phyloP scores from a whole-genome alignment of 192 early-diverging fungal genomes.

The Entomortierella beljakovae region DNA sequence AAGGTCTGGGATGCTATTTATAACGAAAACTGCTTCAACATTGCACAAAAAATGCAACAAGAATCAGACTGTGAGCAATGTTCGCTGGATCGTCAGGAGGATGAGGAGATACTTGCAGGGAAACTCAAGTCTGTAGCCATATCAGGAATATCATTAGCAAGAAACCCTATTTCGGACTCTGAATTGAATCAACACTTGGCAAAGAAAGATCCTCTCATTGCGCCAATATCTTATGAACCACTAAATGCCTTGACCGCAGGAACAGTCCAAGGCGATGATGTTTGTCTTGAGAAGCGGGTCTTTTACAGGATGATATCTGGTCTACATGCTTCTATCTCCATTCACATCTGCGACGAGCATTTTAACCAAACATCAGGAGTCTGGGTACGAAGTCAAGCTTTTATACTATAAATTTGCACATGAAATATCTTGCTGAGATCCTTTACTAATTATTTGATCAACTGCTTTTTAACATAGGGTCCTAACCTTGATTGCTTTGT shows the following conservation, averaged over 20 bases:
- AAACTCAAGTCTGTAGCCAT: slow-evolving; percentile 50
- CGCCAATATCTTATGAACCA: not conserved
- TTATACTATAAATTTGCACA: too few species aligned
- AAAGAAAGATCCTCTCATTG: not conserved
- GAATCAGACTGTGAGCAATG: slow-evolving; percentile 56
- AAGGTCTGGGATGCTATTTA: slow-evolving; percentile 96
- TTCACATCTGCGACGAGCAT: slow-evolving; percentile 95
- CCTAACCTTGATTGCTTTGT: slow-evolving; percentile 92
- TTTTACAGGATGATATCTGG: slow-evolving; percentile 81
- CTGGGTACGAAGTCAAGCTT: slow-evolving; percentile 77
- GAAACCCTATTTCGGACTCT: slow-evolving; percentile 8
- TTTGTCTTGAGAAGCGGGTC: slow-evolving; percentile 83
- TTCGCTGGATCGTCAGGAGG: slow-evolving; percentile 54
- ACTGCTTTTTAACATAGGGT: slow-evolving; percentile 55
- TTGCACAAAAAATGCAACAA: slow-evolving; percentile 67
- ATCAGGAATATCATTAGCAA: slow-evolving; percentile 9
- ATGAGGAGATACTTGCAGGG: slow-evolving; percentile 52
- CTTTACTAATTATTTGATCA: too few species aligned
- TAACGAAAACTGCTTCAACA: slow-evolving; percentile 94
- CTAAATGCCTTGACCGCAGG: slow-evolving; percentile 12
- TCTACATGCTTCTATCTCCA: slow-evolving; percentile 94
- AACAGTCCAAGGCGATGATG: slow-evolving; percentile 51
- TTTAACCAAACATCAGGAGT: slow-evolving; percentile 84
- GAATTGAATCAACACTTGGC: not conserved
- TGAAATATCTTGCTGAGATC: too few species aligned